Evolutionary conservation across 345 rosid species (phyloP).

Genomic region (Pistacia atlantica): DNA sequence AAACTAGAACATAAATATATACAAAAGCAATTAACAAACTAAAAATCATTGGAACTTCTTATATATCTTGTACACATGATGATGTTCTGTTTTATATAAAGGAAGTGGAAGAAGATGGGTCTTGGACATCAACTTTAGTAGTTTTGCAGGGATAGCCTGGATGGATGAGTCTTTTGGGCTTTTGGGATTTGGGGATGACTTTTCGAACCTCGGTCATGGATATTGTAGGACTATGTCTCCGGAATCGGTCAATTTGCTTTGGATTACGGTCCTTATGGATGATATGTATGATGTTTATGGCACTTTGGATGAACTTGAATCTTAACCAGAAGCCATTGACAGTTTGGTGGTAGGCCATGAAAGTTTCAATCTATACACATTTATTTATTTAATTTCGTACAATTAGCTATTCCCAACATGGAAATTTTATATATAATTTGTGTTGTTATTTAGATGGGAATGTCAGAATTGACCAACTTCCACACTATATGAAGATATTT

Average conservation of each 20-base stretch:
- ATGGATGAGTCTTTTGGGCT: slow-evolving; percentile 39
- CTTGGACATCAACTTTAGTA: too few species aligned
- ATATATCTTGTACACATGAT: too few species aligned
- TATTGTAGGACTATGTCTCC: slow-evolving; percentile 24
- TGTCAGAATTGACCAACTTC: slow-evolving; percentile 41
- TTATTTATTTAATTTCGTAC: neutral
- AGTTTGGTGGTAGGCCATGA: neutral
- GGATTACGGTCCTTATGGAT: slow-evolving; percentile 28
- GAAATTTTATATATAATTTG: too few species aligned
- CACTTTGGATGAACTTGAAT: neutral
- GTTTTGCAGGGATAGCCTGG: slow-evolving; percentile 31
- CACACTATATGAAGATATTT: slow-evolving; percentile 29
- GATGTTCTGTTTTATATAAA: too few species aligned
- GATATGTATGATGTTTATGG: slow-evolving; percentile 21
- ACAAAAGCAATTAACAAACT: too few species aligned
- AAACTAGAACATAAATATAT: too few species aligned
- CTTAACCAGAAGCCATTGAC: slow-evolving; percentile 2
- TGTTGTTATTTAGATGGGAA: slow-evolving; percentile 31
- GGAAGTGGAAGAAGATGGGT: too few species aligned
- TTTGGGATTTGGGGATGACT: slow-evolving; percentile 31
- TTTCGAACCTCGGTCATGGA: slow-evolving; percentile 30
- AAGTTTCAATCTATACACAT: too few species aligned
- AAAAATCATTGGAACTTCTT: too few species aligned
- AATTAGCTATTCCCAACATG: neutral
- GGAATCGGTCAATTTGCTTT: slow-evolving; percentile 27